These are phyloP conservation scores for Aspergillus ochraceus DNA, from an alignment of 2,329 filamentous ascomycete genomes.

Conservation along the genomic window DNA sequence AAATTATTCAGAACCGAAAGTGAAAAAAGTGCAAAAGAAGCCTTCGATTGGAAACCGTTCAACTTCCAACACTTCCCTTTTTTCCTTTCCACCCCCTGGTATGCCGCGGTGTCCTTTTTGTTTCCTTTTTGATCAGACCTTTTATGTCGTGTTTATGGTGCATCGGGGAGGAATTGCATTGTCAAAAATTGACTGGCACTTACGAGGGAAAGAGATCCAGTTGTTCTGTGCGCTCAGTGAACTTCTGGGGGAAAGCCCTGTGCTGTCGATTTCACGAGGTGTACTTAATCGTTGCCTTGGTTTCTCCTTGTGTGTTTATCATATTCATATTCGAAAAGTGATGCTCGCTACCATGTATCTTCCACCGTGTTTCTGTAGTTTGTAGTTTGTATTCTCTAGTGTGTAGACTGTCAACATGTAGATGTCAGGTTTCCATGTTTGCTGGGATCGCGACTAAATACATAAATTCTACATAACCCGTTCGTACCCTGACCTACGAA, in stretches of 20 bases:
- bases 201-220: constrained; percentile 99
- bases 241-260: constrained; percentile 93
- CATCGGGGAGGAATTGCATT: constrained; percentile 40
- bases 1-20: constrained; percentile 29
- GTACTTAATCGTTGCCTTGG: constrained; percentile 85
- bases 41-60: constrained; percentile 27
- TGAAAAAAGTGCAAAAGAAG: constrained; percentile 36
- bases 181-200: constrained; percentile 70
- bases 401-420: neutral
- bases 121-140: constrained; percentile 11
- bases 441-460: too few relatives aligned
- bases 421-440: too few relatives aligned
- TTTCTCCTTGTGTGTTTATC: constrained; percentile 40
- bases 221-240: constrained; percentile 44
- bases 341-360: constrained; percentile 30
- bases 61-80: constrained; percentile 25
- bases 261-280: constrained; percentile 72
- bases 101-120: constrained; percentile 16
- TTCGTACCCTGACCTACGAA: too few relatives aligned
- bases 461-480: too few relatives aligned
- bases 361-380: neutral
- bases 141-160: constrained; percentile 29
- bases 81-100: constrained; percentile 26
- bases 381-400: neutral
- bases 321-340: constrained; percentile 39